phyloP scores from a whole-genome alignment of 768 basidiomycete species.

The Pleurotus cornucopiae region DNA sequence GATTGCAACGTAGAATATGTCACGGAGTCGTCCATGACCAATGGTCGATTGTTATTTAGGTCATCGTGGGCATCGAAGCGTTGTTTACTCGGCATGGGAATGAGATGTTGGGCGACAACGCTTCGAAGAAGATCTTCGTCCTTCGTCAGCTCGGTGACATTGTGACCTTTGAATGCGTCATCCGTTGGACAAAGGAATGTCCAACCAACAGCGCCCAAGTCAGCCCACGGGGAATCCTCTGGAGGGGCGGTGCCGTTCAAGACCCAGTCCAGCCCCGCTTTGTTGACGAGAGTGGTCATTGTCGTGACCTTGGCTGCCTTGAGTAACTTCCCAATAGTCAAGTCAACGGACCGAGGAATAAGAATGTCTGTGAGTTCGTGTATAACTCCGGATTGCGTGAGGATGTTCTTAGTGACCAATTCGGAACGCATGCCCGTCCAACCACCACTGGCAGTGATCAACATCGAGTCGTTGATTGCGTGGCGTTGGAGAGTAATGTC shows the following conservation, averaged over 20 bases:
- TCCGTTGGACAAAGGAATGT: slow-evolving; percentile 90
- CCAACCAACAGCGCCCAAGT: slow-evolving; percentile 55
- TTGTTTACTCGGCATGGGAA: slow-evolving; percentile 38
- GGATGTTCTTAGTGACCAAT: slow-evolving; percentile 55
- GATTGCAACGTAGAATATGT: slow-evolving; percentile 81
- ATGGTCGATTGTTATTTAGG: slow-evolving; percentile 66
- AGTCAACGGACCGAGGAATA: slow-evolving; percentile 81
- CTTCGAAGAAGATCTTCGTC: slow-evolving; percentile 47
- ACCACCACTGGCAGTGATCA: slow-evolving; percentile 68
- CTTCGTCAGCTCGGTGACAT: slow-evolving; percentile 70
- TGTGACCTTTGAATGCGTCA: slow-evolving; percentile 83
- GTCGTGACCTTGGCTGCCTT: slow-evolving; percentile 85
- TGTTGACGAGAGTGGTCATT: slow-evolving; percentile 79
- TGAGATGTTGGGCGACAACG: slow-evolving; percentile 75
- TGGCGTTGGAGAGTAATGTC: slow-evolving; percentile 67
- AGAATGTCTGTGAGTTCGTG: slow-evolving; percentile 84
- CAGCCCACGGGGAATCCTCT: slow-evolving; percentile 62
- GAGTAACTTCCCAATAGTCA: slow-evolving; percentile 87
- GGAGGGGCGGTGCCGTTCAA: slow-evolving; percentile 82
- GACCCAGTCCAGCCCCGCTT: slow-evolving; percentile 88
- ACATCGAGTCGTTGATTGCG: slow-evolving; percentile 42
- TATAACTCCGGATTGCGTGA: slow-evolving; percentile 88
- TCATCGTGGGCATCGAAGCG: slow-evolving; percentile 22
- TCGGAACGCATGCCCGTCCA: slow-evolving; percentile 69
- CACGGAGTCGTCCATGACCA: slow-evolving; percentile 65